These are phyloP conservation scores for Cladosporium cucumerinum DNA, from an alignment of 2,329 filamentous ascomycete species.

Conservation along the genomic window DNA sequence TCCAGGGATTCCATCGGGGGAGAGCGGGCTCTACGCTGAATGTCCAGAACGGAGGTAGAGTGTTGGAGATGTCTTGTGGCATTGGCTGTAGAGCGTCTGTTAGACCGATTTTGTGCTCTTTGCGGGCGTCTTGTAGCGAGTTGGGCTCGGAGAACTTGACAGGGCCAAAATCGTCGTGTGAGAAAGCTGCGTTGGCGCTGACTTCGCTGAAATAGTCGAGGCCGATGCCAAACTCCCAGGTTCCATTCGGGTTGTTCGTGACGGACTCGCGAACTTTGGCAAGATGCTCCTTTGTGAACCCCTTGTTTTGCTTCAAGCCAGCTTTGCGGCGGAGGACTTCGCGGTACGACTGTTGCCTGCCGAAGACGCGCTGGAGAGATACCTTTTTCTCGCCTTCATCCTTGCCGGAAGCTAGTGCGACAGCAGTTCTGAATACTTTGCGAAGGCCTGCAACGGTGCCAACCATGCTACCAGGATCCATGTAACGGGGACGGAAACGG, in stretches of 20 bases:
- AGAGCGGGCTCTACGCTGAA: slow-evolving; percentile 18
- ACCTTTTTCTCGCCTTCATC: slow-evolving; percentile 21
- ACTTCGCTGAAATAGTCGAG: slow-evolving; percentile 10
- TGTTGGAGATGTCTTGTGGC: slow-evolving; percentile 2
- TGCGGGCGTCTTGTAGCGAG: slow-evolving; percentile 5
- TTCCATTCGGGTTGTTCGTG: slow-evolving; percentile 1
- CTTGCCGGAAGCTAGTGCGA: slow-evolving; percentile 20
- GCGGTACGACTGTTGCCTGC: slow-evolving; percentile 18
- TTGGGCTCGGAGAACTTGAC: slow-evolving; percentile 12
- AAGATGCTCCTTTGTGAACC: slow-evolving; percentile 3
- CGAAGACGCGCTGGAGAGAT: slow-evolving; percentile 25
- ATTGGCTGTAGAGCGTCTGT: slow-evolving; percentile 1
- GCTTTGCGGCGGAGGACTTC: slow-evolving; percentile 8
- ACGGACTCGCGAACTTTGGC: background rate
- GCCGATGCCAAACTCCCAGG: slow-evolving; percentile 11
- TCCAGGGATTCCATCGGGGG: slow-evolving; percentile 17
- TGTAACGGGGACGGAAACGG: slow-evolving; percentile 38
- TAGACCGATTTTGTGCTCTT: slow-evolving; percentile 9
- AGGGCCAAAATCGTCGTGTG: slow-evolving; percentile 4
- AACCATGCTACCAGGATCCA: slow-evolving; percentile 17
- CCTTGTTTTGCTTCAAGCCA: slow-evolving; percentile 1
- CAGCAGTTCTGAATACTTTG: slow-evolving; percentile 13
- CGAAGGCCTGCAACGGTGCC: slow-evolving; percentile 14
- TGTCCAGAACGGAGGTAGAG: slow-evolving; percentile 21
- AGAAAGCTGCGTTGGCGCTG: slow-evolving; percentile 11